Evolutionary conservation across 164 flowering plant genomes (phyloP), one percentile per base, ranked within the genome.

Genomic region (Protea cynaroides): DNA sequence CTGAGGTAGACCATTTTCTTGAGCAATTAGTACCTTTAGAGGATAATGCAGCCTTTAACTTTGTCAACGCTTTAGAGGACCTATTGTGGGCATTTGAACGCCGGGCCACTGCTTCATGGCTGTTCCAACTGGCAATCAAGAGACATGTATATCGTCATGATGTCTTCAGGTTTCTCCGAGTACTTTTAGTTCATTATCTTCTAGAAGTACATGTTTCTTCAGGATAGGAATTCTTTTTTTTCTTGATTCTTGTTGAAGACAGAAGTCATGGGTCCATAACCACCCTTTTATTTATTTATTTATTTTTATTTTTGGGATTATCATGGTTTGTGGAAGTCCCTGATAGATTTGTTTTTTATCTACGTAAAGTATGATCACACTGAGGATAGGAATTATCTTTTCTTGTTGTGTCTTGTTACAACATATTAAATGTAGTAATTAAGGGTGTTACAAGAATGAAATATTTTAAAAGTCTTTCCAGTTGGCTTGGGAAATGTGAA

Each of bases 31-130:
- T 80, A 70, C 83, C 88, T 4, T 24, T 82, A 67, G 90, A 84
- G 74, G 97, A 89, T 51, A 68, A 87, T 75, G 96, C 92, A 49
- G 96, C 93, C 57, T 86, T 94, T 62, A 86, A 86, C 77, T 86
- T 94, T 81, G 93, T 89, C 61, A 94, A 94, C 80, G 90, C 97
- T 49, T 65, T 94, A 76, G 90, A 74, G 69, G 87, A 94, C 69
- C 75, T 94, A 38, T 72, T 94, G 74, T 94, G 99, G 99, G 96
- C 97, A 69, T 94, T 88, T 77, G 96, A 94, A 74, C 87, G 74
- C 43, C 87, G 99, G 29, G 90, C 96, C 44, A 88, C 97, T 68
- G 99, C 99, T 38, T 83, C 93, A 43, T 94, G 95, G 97, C 76
- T 94, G 79, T 94, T 91, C 64, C 99, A 91, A 63, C 58, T 94